Conservation (phyloP, 768 basidiomycete species). For the Boletus tylopilopsis region DNA sequence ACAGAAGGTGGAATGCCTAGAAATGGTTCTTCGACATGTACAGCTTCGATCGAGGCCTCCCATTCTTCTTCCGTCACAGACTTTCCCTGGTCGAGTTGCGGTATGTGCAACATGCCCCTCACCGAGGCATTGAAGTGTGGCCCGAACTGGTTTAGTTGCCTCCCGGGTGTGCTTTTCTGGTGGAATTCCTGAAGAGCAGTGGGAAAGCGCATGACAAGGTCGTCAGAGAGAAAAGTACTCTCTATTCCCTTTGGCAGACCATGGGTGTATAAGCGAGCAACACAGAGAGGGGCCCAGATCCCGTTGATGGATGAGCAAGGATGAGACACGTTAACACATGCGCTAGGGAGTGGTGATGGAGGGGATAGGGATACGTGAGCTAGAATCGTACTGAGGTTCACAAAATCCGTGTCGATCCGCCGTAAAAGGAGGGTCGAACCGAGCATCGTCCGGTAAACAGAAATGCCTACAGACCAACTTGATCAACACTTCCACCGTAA, state of each 20-base stretch:
- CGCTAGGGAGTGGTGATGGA: slow-evolving; percentile 37
- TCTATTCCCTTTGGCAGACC: slow-evolving; percentile 34
- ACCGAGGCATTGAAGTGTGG: slow-evolving; percentile 53
- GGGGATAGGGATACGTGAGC: slow-evolving; percentile 34
- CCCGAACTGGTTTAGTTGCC: slow-evolving; percentile 58
- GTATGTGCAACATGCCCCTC: neutral
- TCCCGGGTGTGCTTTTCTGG: slow-evolving; percentile 42
- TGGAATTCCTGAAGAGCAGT: slow-evolving; percentile 57
- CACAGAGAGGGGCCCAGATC: slow-evolving; percentile 65
- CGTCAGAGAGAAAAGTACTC: slow-evolving; percentile 58
- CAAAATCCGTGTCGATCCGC: slow-evolving; percentile 76
- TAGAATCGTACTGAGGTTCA: slow-evolving; percentile 56
- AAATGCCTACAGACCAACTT: slow-evolving; percentile 48
- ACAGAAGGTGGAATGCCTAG: slow-evolving; percentile 27
- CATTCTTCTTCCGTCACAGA: slow-evolving; percentile 15
- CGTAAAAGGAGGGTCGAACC: slow-evolving; percentile 55
- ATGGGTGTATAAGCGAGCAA: slow-evolving; percentile 43
- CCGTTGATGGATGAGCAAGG: slow-evolving; percentile 55
- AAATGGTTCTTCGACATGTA: slow-evolving; percentile 21
- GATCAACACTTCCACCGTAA: slow-evolving; percentile 7
- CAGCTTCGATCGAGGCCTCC: slow-evolving; percentile 18
- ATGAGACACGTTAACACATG: slow-evolving; percentile 48
- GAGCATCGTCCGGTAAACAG: slow-evolving; percentile 69
- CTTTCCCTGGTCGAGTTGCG: slow-evolving; percentile 3
- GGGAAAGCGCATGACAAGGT: slow-evolving; percentile 61